Conservation (phyloP, 306 rosid genomes). For the Trichosanthes truncata region DNA sequence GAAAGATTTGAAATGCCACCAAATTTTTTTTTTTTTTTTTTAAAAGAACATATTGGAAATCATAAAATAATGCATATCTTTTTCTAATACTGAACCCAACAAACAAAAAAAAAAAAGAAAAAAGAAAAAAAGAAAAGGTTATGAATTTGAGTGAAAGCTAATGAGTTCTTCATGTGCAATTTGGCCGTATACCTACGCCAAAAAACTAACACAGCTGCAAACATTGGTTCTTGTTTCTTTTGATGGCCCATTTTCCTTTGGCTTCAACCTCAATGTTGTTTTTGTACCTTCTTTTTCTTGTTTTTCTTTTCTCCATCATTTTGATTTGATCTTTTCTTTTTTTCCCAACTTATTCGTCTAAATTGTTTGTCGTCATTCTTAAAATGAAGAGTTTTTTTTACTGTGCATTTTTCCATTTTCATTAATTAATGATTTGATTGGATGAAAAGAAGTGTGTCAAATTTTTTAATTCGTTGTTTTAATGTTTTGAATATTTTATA, state of each 20-base stretch:
- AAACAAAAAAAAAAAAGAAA: not conserved
- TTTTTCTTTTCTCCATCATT: not conserved
- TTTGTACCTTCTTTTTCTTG: not conserved
- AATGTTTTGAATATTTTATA: no score
- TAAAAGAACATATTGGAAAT: not conserved
- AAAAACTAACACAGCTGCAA: not conserved
- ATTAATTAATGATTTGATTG: not conserved
- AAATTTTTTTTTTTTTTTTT: not conserved
- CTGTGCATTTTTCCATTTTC: not conserved
- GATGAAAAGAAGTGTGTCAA: not conserved
- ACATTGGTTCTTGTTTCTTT: not conserved
- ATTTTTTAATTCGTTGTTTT: no score
- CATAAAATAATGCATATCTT: not conserved
- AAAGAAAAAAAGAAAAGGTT: not conserved
- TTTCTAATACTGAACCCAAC: not conserved
- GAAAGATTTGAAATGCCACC: not conserved
- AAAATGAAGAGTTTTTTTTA: not conserved
- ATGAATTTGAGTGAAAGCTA: not conserved
- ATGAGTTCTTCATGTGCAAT: slow-evolving; percentile 5
- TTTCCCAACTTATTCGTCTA: not conserved
- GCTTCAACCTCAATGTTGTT: not conserved
- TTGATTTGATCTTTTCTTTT: not conserved
- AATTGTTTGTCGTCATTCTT: not conserved
- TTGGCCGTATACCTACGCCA: not conserved
- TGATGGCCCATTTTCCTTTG: not conserved